These are phyloP conservation scores for Furcasterigmium furcatum DNA, from an alignment of 2,329 filamentous ascomycete species.

Conservation along the genomic window DNA sequence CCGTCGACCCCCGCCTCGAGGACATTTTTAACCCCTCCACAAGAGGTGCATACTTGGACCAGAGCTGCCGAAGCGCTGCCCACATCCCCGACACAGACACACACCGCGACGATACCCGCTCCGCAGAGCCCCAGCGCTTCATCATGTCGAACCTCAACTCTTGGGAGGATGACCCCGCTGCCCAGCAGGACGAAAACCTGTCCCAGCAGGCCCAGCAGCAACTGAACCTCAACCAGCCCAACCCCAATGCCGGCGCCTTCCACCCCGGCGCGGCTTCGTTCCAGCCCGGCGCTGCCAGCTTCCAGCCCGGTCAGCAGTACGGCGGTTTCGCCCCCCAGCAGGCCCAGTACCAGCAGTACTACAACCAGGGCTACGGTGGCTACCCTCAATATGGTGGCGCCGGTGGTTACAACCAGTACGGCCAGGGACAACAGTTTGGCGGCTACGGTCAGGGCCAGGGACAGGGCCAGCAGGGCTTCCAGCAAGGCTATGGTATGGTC, in stretches of 20 bases:
- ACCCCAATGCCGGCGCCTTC: conserved; percentile 39
- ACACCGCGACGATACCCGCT: background rate
- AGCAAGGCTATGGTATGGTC: conserved; percentile 36
- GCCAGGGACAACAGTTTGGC: conserved; percentile 24
- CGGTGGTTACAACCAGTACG: background rate
- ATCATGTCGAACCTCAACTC: conserved; percentile 88
- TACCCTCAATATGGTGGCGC: conserved; percentile 56
- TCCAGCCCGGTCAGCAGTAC: conserved; percentile 71
- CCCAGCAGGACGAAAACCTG: conserved; percentile 76
- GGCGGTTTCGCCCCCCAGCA: conserved; percentile 54
- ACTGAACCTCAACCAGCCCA: conserved; percentile 65
- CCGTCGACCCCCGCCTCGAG: background rate
- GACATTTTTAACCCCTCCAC: conserved; percentile 3
- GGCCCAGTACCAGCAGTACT: conserved; percentile 52
- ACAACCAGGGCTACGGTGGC: conserved; percentile 46
- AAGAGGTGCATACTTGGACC: background rate
- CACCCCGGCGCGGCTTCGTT: conserved; percentile 53
- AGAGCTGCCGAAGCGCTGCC: background rate
- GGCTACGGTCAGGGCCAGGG: conserved; percentile 32
- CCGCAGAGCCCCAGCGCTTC: conserved; percentile 5
- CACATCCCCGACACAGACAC: background rate
- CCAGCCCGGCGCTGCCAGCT: conserved; percentile 64
- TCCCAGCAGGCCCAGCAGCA: conserved; percentile 73
- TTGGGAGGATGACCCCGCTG: conserved; percentile 85
- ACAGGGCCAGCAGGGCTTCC: conserved; percentile 38